Percentiles rank a stretch among this genome's conserved stretches.
Evolutionary conservation across 1,284 basidiomycete species (phyloP).

Genomic region (Polyporus tsugae): DNA sequence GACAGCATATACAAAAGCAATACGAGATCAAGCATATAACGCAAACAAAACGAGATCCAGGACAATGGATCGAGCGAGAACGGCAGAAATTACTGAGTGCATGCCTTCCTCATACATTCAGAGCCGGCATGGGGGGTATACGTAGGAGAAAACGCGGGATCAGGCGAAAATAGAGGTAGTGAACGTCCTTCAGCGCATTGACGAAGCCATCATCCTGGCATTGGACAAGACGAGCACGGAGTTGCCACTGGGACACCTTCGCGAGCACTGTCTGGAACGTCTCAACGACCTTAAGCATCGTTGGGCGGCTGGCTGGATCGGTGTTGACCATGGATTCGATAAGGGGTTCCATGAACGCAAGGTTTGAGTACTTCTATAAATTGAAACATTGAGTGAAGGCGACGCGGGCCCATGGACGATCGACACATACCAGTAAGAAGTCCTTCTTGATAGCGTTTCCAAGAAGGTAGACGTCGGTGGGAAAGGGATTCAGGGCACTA

Average conservation of each 20-base stretch:
- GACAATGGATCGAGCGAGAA: neutral
- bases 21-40: neutral
- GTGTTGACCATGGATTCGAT: neutral
- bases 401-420: neutral
- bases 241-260: neutral
- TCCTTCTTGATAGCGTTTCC: conserved; percentile 41
- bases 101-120: neutral
- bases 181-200: neutral
- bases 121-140: neutral
- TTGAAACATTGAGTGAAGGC: neutral
- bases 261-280: neutral
- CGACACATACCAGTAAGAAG: conserved; percentile 10
- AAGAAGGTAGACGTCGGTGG: conserved; percentile 42
- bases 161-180: neutral
- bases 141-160: neutral
- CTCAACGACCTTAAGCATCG: neutral
- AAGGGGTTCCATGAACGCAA: conserved; percentile 9
- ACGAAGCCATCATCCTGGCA: neutral
- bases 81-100: neutral
- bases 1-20: neutral
- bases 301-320: neutral
- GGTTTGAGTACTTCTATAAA: conserved; percentile 3
- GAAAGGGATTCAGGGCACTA: conserved; percentile 38
- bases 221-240: neutral
- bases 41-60: neutral